Evolutionary conservation across 164 flowering plant species (phyloP).

Genomic region (Aristolochia fimbriata): DNA sequence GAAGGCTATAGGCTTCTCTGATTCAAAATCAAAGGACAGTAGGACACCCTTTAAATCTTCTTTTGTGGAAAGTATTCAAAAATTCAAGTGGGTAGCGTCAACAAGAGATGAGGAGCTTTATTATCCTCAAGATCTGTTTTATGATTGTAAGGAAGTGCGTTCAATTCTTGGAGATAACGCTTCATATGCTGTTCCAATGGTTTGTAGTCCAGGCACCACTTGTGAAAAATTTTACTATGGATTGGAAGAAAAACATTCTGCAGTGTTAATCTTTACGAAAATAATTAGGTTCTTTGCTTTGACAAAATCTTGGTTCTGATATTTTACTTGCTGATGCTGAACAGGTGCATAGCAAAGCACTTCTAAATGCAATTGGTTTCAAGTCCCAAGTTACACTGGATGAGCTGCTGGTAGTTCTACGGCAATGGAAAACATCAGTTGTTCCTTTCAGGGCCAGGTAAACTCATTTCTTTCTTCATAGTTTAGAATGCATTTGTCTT

Average conservation of each 20-base stretch:
- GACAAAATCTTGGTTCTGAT: neutral
- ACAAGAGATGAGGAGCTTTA: slow-evolving; percentile 56
- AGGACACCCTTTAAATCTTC: slow-evolving; percentile 44
- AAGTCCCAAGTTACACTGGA: slow-evolving; percentile 60
- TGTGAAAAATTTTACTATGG: neutral
- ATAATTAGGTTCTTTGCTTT: neutral
- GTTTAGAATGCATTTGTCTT: neutral
- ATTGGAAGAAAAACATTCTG: neutral
- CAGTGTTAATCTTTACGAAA: slow-evolving; percentile 1
- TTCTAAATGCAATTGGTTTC: slow-evolving; percentile 55
- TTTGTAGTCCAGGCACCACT: slow-evolving; percentile 11
- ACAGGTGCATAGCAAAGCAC: slow-evolving; percentile 54
- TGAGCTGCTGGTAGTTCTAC: slow-evolving; percentile 41
- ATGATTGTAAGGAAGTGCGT: slow-evolving; percentile 68
- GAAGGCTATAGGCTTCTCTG: slow-evolving; percentile 37
- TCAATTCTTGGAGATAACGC: slow-evolving; percentile 62
- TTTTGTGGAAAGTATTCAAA: slow-evolving; percentile 36
- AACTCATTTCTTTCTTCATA: neutral
- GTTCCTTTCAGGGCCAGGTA: slow-evolving; percentile 73
- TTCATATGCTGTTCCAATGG: slow-evolving; percentile 91
- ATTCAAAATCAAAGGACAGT: slow-evolving; percentile 21
- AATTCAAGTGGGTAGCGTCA: slow-evolving; percentile 58
- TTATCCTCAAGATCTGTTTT: slow-evolving; percentile 65
- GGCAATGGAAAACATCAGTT: slow-evolving; percentile 39
- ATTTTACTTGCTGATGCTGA: neutral